Conservation (phyloP, 305 asterid species). For the Fraxinus dipetala region DNA sequence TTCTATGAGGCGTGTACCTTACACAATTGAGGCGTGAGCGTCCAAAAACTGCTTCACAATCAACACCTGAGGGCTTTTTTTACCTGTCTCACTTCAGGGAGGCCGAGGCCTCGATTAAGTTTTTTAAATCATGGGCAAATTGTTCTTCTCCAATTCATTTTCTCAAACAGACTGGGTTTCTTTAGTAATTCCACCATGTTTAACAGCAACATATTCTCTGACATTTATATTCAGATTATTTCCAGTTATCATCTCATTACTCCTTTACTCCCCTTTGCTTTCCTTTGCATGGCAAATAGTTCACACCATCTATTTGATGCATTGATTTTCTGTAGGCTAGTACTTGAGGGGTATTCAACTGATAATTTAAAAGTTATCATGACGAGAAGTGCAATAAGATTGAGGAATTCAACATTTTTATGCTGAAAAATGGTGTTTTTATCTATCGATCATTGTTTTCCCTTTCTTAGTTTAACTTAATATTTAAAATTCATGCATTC, state of each 20-base stretch:
- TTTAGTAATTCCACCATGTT: not conserved
- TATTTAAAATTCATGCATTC: not conserved
- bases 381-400: not conserved
- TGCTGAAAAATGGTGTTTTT: not conserved
- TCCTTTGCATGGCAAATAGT: not conserved
- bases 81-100: not conserved
- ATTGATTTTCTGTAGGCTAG: not conserved
- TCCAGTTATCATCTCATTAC: not conserved
- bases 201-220: not conserved
- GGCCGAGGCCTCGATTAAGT: not conserved
- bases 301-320: not conserved
- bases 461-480: not conserved
- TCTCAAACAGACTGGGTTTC: not conserved
- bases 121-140: not conserved
- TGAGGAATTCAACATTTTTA: not conserved
- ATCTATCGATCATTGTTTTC: not conserved
- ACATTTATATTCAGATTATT: not conserved
- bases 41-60: not conserved
- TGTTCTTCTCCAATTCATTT: not conserved
- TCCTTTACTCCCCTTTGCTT: not conserved
- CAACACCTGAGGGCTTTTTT: not conserved
- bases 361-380: not conserved
- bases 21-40: not conserved
- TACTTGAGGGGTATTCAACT: not conserved
- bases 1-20: not conserved